Conservation (phyloP, 192 early-diverging fungal genomes). For the Jimgerdemannia flammicorona region DNA sequence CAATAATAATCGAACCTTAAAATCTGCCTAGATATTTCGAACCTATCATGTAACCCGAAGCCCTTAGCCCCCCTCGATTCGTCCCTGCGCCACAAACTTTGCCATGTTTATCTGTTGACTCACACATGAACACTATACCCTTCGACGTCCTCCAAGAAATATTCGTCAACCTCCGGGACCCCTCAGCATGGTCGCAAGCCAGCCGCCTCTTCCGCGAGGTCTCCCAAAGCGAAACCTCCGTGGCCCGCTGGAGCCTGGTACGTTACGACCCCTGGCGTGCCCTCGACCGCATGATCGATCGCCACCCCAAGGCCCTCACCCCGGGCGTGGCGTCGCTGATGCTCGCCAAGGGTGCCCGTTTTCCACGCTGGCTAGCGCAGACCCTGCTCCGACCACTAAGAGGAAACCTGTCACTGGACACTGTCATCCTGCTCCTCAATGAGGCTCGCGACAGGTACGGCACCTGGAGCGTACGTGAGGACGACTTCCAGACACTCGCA, state of each 20-base stretch:
- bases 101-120: background rate
- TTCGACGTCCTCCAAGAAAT: background rate
- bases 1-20: too few relatives aligned
- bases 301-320: background rate
- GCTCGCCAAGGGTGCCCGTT: background rate
- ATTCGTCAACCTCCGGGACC: background rate
- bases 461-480: background rate
- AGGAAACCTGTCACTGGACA: background rate
- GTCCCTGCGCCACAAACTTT: background rate
- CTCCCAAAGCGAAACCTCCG: background rate
- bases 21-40: too few relatives aligned
- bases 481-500: background rate
- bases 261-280: background rate
- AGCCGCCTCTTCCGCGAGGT: background rate
- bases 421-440: background rate
- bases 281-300: background rate
- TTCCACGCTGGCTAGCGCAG: background rate
- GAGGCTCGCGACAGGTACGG: background rate
- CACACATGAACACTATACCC: background rate
- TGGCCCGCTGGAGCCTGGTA: background rate
- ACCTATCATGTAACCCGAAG: too few relatives aligned
- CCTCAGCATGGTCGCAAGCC: background rate
- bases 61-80: background rate
- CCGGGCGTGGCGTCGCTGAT: background rate
- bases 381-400: background rate